phyloP scores from a whole-genome alignment of 2,329 filamentous ascomycete species.

The Phoma sp. region DNA sequence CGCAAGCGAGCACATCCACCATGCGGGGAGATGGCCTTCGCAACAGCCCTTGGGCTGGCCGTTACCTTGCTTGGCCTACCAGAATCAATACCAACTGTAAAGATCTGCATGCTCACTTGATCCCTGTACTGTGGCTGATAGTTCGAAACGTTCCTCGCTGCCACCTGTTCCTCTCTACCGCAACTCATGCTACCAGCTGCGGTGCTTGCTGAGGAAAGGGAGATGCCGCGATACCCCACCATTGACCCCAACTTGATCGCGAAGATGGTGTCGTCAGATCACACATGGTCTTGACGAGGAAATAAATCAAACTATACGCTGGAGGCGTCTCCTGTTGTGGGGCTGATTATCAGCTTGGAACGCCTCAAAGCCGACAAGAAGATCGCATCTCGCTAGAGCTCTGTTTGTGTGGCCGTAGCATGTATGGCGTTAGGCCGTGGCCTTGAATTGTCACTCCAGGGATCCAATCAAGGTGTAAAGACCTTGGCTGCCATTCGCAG shows the following conservation, averaged over 20 bases:
- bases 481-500: constrained; percentile 29
- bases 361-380: constrained; percentile 28
- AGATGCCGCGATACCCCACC: neutral
- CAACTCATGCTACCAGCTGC: constrained; percentile 8
- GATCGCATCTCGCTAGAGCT: constrained; percentile 34
- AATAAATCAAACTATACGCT: constrained; percentile 29
- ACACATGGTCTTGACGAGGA: constrained; percentile 25
- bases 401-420: constrained; percentile 32
- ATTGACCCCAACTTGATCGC: constrained; percentile 8
- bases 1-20: constrained; percentile 27
- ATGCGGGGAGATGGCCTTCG: constrained; percentile 38
- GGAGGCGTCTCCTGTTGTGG: constrained; percentile 32
- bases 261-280: constrained; percentile 22
- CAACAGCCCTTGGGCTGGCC: constrained; percentile 38
- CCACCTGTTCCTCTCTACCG: constrained; percentile 4
- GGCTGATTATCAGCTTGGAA: constrained; percentile 33
- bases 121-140: constrained; percentile 42
- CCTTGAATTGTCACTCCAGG: constrained; percentile 22
- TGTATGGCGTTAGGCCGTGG: constrained; percentile 39
- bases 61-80: constrained; percentile 31
- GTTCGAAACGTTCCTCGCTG: constrained; percentile 36
- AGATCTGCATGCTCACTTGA: constrained; percentile 37
- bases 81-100: constrained; percentile 28
- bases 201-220: neutral
- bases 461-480: constrained; percentile 26